Base-by-base conservation (phyloP, 768 basidiomycete genomes). In the Pilatotrama ljubarskyi region DNA sequence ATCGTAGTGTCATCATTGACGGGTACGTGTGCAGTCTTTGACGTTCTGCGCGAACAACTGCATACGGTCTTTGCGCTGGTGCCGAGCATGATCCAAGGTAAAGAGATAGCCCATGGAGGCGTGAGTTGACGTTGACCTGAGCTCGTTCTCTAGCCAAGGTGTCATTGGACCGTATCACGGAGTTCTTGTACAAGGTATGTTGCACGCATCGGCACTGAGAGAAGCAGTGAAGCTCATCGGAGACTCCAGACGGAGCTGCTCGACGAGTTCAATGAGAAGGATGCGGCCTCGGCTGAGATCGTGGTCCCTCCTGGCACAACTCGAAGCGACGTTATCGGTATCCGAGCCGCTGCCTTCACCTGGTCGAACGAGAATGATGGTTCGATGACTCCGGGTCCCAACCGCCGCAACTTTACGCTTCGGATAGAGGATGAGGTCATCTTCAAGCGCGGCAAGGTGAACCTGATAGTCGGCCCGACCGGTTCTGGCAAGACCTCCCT, bases 401-500 rank as follows among this genome's bases (percentile, higher is more conserved):
- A 36, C 37, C 71, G 75, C 36, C 76, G 83, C 25, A 77, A 70
- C 42, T 87, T 85, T 69, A 69, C 70, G 17, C 77, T 89, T 9
- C 72, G 71, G 10, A 75, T 87, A 44, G 75, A 80, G 0, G 83
- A 76, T n/a, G 81, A 86, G 43, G 60, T 88, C 1, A 46, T 77
- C 5, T 89, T 89, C 77, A 77, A 77, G 62, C 76, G 70, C 10
- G 80, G 80, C 15, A 65, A 73, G 58, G 77, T 85, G 51, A 87
- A 87, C 61, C 73, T 86, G 49, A 78, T 87, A 10, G 73, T 86
- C 38, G 85, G 86, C 0, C 81, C 84, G 9, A 86, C 85, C 47
- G 78, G 78, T 2, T 72, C 74, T 4, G 87, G 86, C 6, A 88
- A 87, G 72, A 87, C 87, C 0, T 85, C 84, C 0, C 67, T 87